Evolutionary conservation across 345 rosid species (phyloP).

Genomic region (Geranium rotundifolium): DNA sequence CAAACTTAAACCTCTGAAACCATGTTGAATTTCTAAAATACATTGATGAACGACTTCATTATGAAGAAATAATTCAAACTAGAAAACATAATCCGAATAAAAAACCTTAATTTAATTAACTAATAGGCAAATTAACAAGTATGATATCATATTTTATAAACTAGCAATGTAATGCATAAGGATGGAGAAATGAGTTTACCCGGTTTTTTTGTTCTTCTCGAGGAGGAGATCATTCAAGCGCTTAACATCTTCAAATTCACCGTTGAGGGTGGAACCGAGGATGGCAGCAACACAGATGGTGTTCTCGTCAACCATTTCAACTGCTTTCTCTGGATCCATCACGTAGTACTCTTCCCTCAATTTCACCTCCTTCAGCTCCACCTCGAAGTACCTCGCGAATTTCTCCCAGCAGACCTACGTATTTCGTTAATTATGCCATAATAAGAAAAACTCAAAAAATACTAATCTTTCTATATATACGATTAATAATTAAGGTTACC

Average conservation of each 20-base stretch:
- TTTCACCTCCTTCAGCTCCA: slow-evolving; percentile 35
- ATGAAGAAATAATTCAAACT: no score
- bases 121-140: no score
- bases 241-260: slow-evolving; percentile 39
- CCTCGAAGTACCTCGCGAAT: slow-evolving; percentile 40
- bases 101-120: no score
- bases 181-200: slow-evolving; percentile 6
- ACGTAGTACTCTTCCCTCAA: slow-evolving; percentile 31
- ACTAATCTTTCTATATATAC: no score
- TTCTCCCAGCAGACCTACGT: slow-evolving; percentile 37
- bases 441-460: no score
- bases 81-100: no score
- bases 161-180: not conserved
- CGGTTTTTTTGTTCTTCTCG: slow-evolving; percentile 24
- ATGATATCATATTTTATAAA: no score
- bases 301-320: slow-evolving; percentile 34
- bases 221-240: slow-evolving; percentile 24
- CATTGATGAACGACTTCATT: no score
- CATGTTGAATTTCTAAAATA: no score
- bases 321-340: slow-evolving; percentile 32
- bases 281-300: slow-evolving; percentile 38
- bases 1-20: no score
- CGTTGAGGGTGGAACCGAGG: slow-evolving; percentile 33
- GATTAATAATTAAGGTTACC: slow-evolving; percentile 1
- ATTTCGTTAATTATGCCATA: no score